A percentile compares a stretch with the other conserved stretches of the same genome.
phyloP scores from a whole-genome alignment of 2,329 filamentous ascomycete genomes.

The Diplodia corticola region DNA sequence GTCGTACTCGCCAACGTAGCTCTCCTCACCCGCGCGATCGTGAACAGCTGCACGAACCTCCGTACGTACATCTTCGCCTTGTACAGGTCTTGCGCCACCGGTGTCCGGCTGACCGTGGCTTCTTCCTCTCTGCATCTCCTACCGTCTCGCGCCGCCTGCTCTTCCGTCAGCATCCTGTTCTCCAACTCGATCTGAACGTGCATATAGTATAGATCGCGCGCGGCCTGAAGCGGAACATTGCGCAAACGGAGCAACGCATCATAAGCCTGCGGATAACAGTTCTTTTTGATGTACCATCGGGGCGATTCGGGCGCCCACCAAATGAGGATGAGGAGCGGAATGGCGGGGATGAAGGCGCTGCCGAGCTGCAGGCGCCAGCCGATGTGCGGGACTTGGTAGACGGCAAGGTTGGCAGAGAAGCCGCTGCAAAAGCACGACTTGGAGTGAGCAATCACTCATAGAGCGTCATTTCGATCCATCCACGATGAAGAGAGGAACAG shows the following conservation, averaged over 20 bases:
- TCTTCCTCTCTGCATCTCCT: not conserved
- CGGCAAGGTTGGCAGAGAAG: slow-evolving; percentile 29
- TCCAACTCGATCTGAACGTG: slow-evolving; percentile 35
- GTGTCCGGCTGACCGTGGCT: not conserved
- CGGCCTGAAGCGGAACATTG: slow-evolving; percentile 52
- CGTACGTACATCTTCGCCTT: slow-evolving; percentile 13
- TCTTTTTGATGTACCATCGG: slow-evolving; percentile 31
- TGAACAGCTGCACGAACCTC: slow-evolving; percentile 26
- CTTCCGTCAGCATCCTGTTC: slow-evolving; percentile 35
- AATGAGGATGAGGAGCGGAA: slow-evolving; percentile 31
- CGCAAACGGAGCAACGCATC: slow-evolving; percentile 54
- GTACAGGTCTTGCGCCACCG: slow-evolving; percentile 2
- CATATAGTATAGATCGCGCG: slow-evolving; percentile 56
- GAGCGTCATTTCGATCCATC: not conserved
- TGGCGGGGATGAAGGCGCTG: slow-evolving; percentile 31
- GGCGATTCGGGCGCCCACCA: slow-evolving; percentile 32
- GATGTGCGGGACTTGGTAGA: slow-evolving; percentile 30
- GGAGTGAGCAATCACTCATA: not conserved
- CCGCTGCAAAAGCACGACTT: slow-evolving; percentile 26
- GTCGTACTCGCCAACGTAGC: slow-evolving; percentile 31
- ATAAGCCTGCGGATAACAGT: slow-evolving; percentile 28
- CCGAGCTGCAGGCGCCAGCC: slow-evolving; percentile 34
- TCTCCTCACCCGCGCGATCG: slow-evolving; percentile 31
- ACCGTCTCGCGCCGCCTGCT: slow-evolving; percentile 29
- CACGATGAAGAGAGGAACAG: not conserved